phyloP scores from a whole-genome alignment of 805 yeast genomes.

The Saccharomycopsis sp. region DNA sequence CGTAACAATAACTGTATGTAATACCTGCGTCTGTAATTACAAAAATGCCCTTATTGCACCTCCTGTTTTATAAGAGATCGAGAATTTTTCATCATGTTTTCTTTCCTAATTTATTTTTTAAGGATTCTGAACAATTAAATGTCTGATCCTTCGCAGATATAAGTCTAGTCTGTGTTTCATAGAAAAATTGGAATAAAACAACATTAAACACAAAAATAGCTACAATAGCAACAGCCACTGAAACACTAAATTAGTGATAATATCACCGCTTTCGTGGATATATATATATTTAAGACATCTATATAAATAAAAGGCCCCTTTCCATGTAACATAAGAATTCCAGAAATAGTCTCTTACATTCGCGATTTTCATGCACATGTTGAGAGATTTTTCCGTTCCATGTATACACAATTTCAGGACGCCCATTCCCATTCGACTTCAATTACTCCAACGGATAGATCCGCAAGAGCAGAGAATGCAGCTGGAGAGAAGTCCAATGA shows the following conservation, averaged over 20 bases:
- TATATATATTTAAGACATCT: not conserved
- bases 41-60: no score
- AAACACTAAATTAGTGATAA: not conserved
- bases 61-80: no score
- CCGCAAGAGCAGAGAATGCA: conserved; percentile 49
- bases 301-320: not conserved
- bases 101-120: no score
- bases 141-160: no score
- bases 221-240: not conserved
- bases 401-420: not conserved
- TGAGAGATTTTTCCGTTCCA: not conserved
- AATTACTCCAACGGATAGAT: conserved; percentile 46
- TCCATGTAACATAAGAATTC: not conserved
- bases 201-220: not conserved
- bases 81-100: no score
- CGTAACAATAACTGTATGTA: no score
- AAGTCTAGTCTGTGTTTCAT: no score
- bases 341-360: not conserved
- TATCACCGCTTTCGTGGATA: not conserved
- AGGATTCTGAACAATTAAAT: no score
- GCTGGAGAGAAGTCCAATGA: conserved; percentile 57
- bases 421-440: conserved; percentile 41
- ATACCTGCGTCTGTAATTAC: no score
- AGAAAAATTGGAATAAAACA: no score
- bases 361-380: not conserved